phyloP scores from a whole-genome alignment of 2,329 filamentous ascomycete genomes.

The Pseudomassariella vexata region DNA sequence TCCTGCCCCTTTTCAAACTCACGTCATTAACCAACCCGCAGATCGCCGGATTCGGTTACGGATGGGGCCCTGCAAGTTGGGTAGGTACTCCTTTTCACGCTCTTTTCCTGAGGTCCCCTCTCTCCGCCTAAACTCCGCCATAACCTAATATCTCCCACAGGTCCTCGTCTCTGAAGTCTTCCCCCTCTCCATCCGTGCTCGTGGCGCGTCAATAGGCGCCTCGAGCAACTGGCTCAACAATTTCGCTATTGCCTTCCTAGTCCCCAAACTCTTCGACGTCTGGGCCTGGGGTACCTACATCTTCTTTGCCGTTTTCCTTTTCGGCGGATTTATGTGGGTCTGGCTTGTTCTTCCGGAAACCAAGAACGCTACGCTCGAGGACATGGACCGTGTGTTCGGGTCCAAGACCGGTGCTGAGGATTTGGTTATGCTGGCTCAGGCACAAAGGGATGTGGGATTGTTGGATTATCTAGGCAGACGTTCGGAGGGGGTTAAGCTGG shows the following conservation, averaged over 20 bases:
- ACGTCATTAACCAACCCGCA: too few species aligned
- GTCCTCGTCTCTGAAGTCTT: constrained; percentile 53
- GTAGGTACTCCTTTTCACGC: too few species aligned
- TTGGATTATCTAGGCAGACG: too few species aligned
- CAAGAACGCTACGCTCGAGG: constrained; percentile 38
- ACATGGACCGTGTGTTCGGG: constrained; percentile 24
- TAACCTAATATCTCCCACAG: too few species aligned
- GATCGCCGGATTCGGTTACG: constrained; percentile 57
- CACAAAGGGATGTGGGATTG: constrained; percentile 16
- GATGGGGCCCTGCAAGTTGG: constrained; percentile 49
- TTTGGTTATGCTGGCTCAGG: constrained; percentile 4
- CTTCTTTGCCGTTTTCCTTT: constrained; percentile 54
- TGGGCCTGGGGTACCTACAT: constrained; percentile 46
- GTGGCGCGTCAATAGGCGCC: constrained; percentile 56
- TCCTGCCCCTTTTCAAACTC: too few species aligned
- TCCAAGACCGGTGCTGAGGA: constrained; percentile 8
- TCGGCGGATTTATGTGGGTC: constrained; percentile 38
- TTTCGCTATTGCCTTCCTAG: constrained; percentile 55
- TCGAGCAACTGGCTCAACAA: constrained; percentile 58
- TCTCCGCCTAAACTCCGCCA: too few species aligned
- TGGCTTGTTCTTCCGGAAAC: constrained; percentile 42
- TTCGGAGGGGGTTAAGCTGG: too few species aligned
- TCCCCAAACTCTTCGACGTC: constrained; percentile 52
- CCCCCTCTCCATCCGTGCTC: constrained; percentile 53
- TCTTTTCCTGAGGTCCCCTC: too few species aligned